Base-by-base conservation (phyloP, 257 asterid species). In the Salvia splendens region DNA sequence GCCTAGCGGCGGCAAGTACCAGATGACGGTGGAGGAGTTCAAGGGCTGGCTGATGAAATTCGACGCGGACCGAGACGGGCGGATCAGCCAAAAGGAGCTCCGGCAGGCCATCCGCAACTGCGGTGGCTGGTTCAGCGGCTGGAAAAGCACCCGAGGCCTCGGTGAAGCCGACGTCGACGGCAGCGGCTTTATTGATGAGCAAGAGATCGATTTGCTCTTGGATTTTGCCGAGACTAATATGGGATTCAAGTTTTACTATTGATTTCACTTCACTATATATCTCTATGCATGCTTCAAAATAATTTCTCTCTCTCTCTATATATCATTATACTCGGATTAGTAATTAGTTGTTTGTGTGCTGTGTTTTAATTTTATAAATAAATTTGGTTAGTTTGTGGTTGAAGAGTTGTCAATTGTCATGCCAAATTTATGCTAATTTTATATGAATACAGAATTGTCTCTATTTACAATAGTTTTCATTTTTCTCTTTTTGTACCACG, bases 11-110 rank as follows among this genome's bases (percentile, higher is more conserved):
- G 61, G 73, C 50, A 67, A 62, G 74, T 55, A 65, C 61, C 75
- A 71, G 75, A 71, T 77, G 83, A 73, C 81, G 73, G 76, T 66
- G 65, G 79, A 81, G 11, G 85, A 81, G 74, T 81, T 81, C 79
- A 81, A 71, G 68, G 58, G 4, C 9, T 77, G 85, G 85, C 72
- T 80, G 64, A 73, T 70, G 68, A 68, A 70, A 16, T 80, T 80
- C 70, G 82, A 80, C 72, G 40, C 16, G 11, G 67, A 80, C 64
- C 51, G 8, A 38, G 85, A 80, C 54, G 81, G 79, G 4, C 75
- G 85, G 52, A 77, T 80, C 61, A 80, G 82, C 80, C 52, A 58
- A 52, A 75, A 54, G 67, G 85, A 80, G 78, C 73, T 80, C 57
- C 68, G 73, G 14, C 73, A 59, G 6, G 85, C 85, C 11, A 67